These are phyloP conservation scores for Floccularia luteovirens DNA, from an alignment of 768 basidiomycete species.

Conservation along the genomic window DNA sequence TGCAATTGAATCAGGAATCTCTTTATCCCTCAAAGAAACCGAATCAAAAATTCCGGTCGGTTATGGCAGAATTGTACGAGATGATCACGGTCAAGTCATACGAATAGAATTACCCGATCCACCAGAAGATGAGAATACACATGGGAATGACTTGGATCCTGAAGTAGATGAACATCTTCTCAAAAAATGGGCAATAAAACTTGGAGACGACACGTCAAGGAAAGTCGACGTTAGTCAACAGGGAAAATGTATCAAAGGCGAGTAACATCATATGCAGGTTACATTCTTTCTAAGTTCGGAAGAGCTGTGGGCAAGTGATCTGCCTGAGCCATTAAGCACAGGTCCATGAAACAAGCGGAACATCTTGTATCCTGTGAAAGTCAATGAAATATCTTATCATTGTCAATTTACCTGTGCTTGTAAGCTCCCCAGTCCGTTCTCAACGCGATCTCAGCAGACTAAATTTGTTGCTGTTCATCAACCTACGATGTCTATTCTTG, in stretches of 20 bases:
- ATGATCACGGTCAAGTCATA: conserved; percentile 65
- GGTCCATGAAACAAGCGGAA: too few species aligned
- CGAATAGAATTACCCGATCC: conserved; percentile 4
- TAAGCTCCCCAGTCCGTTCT: too few species aligned
- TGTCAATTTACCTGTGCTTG: too few species aligned
- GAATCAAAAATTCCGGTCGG: conserved; percentile 42
- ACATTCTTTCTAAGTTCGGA: background rate
- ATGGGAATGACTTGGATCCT: conserved; percentile 22
- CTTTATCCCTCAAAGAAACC: conserved; percentile 7
- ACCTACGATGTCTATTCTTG: background rate
- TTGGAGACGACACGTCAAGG: conserved; percentile 19
- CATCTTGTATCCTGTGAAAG: too few species aligned
- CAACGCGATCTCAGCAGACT: background rate
- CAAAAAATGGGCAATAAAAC: conserved; percentile 30
- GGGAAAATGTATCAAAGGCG: conserved; percentile 16
- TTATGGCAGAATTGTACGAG: conserved; percentile 77
- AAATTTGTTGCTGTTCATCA: background rate
- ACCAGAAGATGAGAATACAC: conserved; percentile 8
- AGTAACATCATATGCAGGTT: conserved; percentile 13
- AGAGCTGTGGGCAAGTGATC: too few species aligned
- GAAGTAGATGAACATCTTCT: conserved; percentile 22
- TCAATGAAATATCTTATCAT: too few species aligned
- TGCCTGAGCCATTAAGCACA: too few species aligned
- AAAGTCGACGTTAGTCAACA: conserved; percentile 4
- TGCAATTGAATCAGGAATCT: conserved; percentile 5